These are phyloP conservation scores for Leersia perrieri DNA, from an alignment of 176 grass and related monocot species.

Conservation along the genomic window DNA sequence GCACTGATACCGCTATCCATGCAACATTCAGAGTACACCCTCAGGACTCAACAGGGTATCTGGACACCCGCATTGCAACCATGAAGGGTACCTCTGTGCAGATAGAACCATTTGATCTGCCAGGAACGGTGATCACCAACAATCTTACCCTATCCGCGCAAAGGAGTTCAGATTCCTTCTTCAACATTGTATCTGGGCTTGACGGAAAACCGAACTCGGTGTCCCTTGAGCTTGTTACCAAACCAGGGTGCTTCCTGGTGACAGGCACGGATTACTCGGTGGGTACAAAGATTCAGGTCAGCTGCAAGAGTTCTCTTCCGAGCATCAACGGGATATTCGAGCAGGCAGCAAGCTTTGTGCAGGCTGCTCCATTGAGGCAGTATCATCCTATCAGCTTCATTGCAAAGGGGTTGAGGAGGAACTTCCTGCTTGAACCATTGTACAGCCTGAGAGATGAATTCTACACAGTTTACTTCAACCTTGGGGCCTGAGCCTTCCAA, in stretches of 20 bases:
- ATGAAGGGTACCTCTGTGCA: conserved; percentile 26
- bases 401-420: conserved; percentile 58
- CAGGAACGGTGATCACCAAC: conserved; percentile 71
- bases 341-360: conserved; percentile 60
- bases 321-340: conserved; percentile 46
- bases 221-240: conserved; percentile 42
- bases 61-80: neutral
- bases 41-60: conserved; percentile 23
- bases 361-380: conserved; percentile 42
- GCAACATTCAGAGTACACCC: conserved; percentile 68
- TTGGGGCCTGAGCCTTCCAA: conserved; percentile 45
- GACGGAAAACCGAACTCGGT: conserved; percentile 38
- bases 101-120: conserved; percentile 85
- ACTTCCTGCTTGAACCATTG: conserved; percentile 78
- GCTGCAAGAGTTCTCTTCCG: conserved; percentile 42
- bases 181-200: conserved; percentile 59
- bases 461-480: conserved; percentile 85
- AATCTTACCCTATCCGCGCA: conserved; percentile 54
- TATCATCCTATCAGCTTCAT: conserved; percentile 77
- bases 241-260: conserved; percentile 51
- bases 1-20: conserved; percentile 56
- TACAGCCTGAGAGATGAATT: conserved; percentile 75
- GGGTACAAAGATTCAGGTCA: conserved; percentile 34
- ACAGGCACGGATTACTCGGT: conserved; percentile 27
- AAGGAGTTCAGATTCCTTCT: conserved; percentile 38